phyloP scores from a whole-genome alignment of 495 filamentous ascomycete species.

The Aspergillus nanangensis region DNA sequence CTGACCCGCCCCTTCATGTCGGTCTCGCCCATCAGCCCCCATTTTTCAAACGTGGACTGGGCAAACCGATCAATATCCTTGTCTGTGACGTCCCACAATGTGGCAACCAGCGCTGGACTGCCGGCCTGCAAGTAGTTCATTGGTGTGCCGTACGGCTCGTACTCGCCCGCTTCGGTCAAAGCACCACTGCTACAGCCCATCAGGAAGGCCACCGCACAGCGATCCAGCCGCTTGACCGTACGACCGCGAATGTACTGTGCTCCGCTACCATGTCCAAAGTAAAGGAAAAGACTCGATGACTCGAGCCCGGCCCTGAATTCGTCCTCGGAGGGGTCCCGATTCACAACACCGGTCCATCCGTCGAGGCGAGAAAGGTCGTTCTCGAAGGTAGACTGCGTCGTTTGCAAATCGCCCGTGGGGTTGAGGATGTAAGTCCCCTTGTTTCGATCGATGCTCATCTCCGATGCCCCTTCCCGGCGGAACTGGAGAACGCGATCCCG shows the following conservation, averaged over 20 bases:
- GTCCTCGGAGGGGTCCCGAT: slow-evolving; percentile 65
- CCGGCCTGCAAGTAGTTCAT: slow-evolving; percentile 88
- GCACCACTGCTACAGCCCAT: slow-evolving; percentile 87
- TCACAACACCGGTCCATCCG: slow-evolving; percentile 62
- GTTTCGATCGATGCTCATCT: slow-evolving; percentile 47
- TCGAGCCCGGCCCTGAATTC: slow-evolving; percentile 65
- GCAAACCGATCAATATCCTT: slow-evolving; percentile 93
- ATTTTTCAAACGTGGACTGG: slow-evolving; percentile 67
- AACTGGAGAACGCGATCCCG: slow-evolving; percentile 60
- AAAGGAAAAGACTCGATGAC: slow-evolving; percentile 66
- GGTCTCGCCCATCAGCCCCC: slow-evolving; percentile 62
- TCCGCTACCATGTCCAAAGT: slow-evolving; percentile 96
- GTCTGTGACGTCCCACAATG: slow-evolving; percentile 96
- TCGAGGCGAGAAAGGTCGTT: slow-evolving; percentile 50
- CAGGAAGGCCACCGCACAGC: slow-evolving; percentile 75
- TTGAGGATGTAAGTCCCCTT: slow-evolving; percentile 86
- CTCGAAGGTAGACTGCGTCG: slow-evolving; percentile 74
- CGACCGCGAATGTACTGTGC: slow-evolving; percentile 84
- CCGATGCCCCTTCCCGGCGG: slow-evolving; percentile 24
- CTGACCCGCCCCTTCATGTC: slow-evolving; percentile 4
- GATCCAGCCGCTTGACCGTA: slow-evolving; percentile 71
- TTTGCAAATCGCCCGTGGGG: slow-evolving; percentile 71
- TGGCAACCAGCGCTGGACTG: slow-evolving; percentile 76
- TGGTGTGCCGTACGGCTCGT: slow-evolving; percentile 84
- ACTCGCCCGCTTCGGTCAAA: slow-evolving; percentile 76